Evolutionary conservation across 1,284 basidiomycete species (phyloP), one percentile per base, ranked within the genome.

Genomic region (Albatrellus sp.): DNA sequence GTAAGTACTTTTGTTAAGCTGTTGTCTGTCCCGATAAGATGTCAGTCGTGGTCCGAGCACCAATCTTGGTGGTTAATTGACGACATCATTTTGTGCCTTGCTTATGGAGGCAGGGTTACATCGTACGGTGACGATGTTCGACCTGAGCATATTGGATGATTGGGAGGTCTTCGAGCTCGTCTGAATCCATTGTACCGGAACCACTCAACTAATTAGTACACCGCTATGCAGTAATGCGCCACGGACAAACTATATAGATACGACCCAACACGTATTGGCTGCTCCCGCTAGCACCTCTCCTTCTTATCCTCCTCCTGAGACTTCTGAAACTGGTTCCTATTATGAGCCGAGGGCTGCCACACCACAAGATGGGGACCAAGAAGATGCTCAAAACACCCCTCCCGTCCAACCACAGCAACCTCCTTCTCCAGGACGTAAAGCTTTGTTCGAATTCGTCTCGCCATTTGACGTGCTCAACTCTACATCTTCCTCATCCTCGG

Each of bases 391-490:
- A 28, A 28, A 19, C n/a, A 16, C 45, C 32, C 40, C 45, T 17
- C 41, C 52, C 42, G 40, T 29, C 3, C 55, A 55, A 47, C 40
- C 48, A 54, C 66, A 66, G 46, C 69, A 69, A 37, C 65, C 71
- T 9, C 77, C 82, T 0, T 75, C 80, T 30, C 79, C 82, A 37
- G 71, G 78, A 28, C 79, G 75, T 52, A 80, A 81, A 60, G 80
- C 81, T 44, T 76, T 87, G 72, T 89, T 88, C 54, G 82, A 87
- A 41, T 89, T 85, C 50, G 70, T 81, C 45, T 87, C 84, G 44
- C 80, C 86, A 3, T 88, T 89, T 53, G 86, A 89, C 54, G 82
- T 83, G 11, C 68, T 89, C 28, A 59, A 63, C 24, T 65, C 72
- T 5, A 59, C 68, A 13, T 54, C 70, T 17, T 55, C 65, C 5